These are phyloP conservation scores for Trichoderma asperellum DNA, from an alignment of 2,329 filamentous ascomycete species.

Conservation along the genomic window DNA sequence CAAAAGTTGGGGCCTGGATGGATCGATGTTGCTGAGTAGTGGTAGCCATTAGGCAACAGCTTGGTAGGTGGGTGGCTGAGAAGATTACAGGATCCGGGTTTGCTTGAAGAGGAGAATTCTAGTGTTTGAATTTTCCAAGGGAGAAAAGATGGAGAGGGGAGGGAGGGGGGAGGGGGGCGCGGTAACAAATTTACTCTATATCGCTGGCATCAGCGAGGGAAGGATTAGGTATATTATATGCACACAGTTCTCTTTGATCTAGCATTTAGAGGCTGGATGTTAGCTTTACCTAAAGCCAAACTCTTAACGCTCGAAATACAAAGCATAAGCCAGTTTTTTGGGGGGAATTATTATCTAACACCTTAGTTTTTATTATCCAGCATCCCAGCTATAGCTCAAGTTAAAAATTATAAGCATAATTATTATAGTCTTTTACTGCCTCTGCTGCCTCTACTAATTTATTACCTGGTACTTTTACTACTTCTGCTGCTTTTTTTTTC, in stretches of 20 bases:
- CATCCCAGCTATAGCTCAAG: too few relatives aligned
- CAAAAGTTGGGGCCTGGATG: background rate
- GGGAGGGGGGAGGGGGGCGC: too few relatives aligned
- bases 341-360: too few relatives aligned
- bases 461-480: too few relatives aligned
- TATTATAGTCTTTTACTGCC: too few relatives aligned
- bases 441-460: too few relatives aligned
- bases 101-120: background rate
- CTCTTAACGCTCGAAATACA: background rate
- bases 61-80: background rate
- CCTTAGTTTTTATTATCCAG: too few relatives aligned
- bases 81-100: background rate
- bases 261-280: background rate
- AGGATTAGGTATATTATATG: background rate
- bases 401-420: too few relatives aligned
- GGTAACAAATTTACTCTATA: background rate
- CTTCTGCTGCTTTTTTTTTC: background rate
- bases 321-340: background rate
- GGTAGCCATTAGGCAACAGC: background rate
- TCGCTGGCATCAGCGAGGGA: background rate
- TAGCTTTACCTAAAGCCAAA: background rate
- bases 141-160: background rate
- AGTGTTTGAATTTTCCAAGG: background rate
- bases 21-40: background rate
- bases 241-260: background rate